Evolutionary conservation across 208 protist genomes (phyloP).

Genomic region (Trypanosoma cruzi): DNA sequence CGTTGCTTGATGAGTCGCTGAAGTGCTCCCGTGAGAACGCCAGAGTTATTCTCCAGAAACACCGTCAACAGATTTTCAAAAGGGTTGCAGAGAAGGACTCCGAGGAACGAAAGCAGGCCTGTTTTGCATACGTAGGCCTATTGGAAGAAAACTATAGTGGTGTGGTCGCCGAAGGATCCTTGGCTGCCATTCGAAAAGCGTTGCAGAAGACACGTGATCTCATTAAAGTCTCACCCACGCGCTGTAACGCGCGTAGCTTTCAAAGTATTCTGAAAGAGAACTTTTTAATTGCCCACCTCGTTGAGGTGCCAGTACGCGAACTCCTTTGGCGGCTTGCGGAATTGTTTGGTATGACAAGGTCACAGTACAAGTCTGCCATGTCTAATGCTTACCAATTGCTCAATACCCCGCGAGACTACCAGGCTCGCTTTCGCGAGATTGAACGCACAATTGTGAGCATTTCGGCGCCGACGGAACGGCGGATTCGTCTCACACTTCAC

Average conservation of each 20-base stretch:
- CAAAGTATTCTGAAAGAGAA: conserved; percentile 36
- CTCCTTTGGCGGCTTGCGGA: conserved; percentile 50
- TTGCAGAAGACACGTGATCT: conserved; percentile 38
- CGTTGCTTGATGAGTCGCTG: conserved; percentile 14
- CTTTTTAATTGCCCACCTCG: conserved; percentile 46
- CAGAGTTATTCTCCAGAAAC: conserved; percentile 32
- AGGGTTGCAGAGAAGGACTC: conserved; percentile 37
- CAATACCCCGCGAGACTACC: conserved; percentile 59
- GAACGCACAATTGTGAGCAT: conserved; percentile 49
- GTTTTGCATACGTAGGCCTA: conserved; percentile 48
- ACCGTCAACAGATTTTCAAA: conserved; percentile 44
- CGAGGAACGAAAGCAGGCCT: conserved; percentile 35
- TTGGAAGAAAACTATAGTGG: conserved; percentile 34
- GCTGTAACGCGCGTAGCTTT: conserved; percentile 33
- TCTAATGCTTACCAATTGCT: conserved; percentile 42
- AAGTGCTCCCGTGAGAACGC: conserved; percentile 25
- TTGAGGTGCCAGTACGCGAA: conserved; percentile 57
- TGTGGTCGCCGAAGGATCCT: conserved; percentile 33
- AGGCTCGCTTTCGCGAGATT: conserved; percentile 63
- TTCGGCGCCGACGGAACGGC: conserved; percentile 23
- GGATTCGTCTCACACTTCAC: conserved; percentile 53
- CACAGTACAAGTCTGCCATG: conserved; percentile 50
- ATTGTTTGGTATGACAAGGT: conserved; percentile 42
- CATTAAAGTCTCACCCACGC: conserved; percentile 30
- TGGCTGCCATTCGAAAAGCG: conserved; percentile 30